Percentiles rank a stretch among this genome's conserved stretches.
These are phyloP conservation scores for Bocquillonia castaneifolia DNA, from an alignment of 441 rosid species.

Conservation along the genomic window DNA sequence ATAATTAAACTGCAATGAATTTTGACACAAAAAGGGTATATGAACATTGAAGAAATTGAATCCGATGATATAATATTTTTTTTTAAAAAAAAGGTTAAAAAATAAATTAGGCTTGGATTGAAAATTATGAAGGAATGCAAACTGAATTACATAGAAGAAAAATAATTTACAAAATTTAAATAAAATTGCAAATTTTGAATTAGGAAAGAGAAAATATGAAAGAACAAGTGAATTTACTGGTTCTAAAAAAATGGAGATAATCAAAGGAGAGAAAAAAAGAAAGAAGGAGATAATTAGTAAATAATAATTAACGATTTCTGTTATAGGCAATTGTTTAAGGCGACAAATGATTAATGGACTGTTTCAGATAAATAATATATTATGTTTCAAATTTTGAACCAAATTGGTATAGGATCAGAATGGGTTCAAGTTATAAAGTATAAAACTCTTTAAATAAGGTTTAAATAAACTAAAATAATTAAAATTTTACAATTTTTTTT, in stretches of 20 bases:
- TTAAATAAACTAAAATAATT: too few relatives aligned
- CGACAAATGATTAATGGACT: background rate
- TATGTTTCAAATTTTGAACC: too few relatives aligned
- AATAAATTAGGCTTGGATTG: background rate
- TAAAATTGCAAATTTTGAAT: background rate
- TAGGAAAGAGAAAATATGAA: background rate
- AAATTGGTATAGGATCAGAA: too few relatives aligned
- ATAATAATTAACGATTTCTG: background rate
- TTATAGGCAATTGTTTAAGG: background rate
- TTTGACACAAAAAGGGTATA: background rate
- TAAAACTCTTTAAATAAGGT: too few relatives aligned
- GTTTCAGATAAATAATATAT: background rate
- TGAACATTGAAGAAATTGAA: constrained; percentile 3
- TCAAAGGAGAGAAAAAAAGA: too few relatives aligned
- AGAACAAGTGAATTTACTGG: background rate
- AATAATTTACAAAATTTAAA: background rate
- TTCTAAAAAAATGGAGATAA: background rate
- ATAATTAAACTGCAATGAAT: background rate
- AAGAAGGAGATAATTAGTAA: too few relatives aligned
- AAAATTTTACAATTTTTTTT: too few relatives aligned
- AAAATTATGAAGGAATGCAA: background rate
- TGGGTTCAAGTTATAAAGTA: too few relatives aligned
- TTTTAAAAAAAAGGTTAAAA: background rate
- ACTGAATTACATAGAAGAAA: too few relatives aligned
- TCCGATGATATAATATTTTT: too few relatives aligned